phyloP scores from a whole-genome alignment of 257 asterid genomes.

The Scutellaria barbata region DNA sequence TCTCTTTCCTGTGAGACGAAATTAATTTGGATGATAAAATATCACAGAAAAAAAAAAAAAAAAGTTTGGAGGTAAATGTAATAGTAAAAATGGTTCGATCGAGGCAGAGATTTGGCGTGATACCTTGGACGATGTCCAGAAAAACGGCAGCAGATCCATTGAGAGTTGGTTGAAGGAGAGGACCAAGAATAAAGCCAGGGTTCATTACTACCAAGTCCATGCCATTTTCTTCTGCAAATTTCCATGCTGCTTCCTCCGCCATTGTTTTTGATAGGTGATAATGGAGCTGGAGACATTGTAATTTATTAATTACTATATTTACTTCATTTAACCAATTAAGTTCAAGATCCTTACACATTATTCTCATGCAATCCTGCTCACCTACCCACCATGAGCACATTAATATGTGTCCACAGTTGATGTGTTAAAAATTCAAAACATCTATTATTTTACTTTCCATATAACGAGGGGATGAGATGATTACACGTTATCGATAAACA shows the following conservation, averaged over 20 bases:
- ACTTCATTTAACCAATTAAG: neutral
- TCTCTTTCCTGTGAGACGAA: neutral
- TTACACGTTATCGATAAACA: too few relatives aligned
- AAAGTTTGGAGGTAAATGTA: neutral
- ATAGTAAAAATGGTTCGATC: neutral
- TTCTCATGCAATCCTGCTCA: too few relatives aligned
- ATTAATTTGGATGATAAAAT: neutral
- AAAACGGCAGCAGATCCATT: slow-evolving; percentile 33
- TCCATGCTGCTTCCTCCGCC: slow-evolving; percentile 65
- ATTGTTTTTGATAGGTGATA: slow-evolving; percentile 48
- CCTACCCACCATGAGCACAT: too few relatives aligned
- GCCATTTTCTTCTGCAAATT: slow-evolving; percentile 45
- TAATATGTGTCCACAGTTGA: too few relatives aligned
- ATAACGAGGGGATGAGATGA: too few relatives aligned
- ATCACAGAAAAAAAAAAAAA: neutral
- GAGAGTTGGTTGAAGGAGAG: slow-evolving; percentile 53
- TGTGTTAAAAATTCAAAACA: too few relatives aligned
- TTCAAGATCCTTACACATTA: too few relatives aligned
- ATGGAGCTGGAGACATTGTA: slow-evolving; percentile 28
- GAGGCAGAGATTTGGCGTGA: neutral
- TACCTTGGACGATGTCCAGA: slow-evolving; percentile 29
- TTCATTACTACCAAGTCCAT: slow-evolving; percentile 49
- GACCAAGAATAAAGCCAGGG: slow-evolving; percentile 55
- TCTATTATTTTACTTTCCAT: too few relatives aligned
- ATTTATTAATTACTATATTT: neutral